Evolutionary conservation across 345 rosid species (phyloP), one percentile per base, ranked within the genome.

Genomic region (Bruguiera gymnorhiza): DNA sequence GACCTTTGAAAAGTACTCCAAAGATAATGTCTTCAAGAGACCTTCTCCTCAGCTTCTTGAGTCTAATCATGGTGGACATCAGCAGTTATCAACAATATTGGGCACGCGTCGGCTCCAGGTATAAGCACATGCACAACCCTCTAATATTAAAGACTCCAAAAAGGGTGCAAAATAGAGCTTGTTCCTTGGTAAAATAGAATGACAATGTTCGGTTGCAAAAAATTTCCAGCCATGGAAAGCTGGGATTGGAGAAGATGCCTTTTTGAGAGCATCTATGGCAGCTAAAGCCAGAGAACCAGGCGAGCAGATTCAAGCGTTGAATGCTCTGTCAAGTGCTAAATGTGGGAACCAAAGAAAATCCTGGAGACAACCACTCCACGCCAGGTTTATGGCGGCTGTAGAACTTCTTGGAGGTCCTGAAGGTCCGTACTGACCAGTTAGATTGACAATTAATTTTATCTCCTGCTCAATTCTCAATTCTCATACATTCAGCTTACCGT

Each of bases 291-390:
- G 29, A 31, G 18, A 24, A 52, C 36, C 13, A 2, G 51, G 53
- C 57, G 8, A 26, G 46, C 19, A 60, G 60, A 56, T 55, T 53
- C 34, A 37, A 32, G 3, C 67, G 67, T 16, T 43, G 50, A 51
- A 53, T 46, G 65, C 68, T 46, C 21, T 67, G n/a, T 53, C 75
- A 6, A 66, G 67, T 29, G 53, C 51, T 16, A 62, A 27, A 15
- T 57, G 62, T 57, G 62, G 73, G 68, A 75, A 63, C 23, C 62
- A 69, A 1, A 69, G 71, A 55, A 73, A 74, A 53, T 32, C 65
- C 52, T 82, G 85, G 85, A 58, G 75, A 7, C 59, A 63, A 8
- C 60, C 70, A 54, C 82, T 82, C 15, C 82, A 82, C 34, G 34
- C 34, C 18, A 67, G 68, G 31, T 82, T 82, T 70, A 31, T 73